phyloP scores from a whole-genome alignment of 768 basidiomycete genomes.

The Lyophyllum shimeji region DNA sequence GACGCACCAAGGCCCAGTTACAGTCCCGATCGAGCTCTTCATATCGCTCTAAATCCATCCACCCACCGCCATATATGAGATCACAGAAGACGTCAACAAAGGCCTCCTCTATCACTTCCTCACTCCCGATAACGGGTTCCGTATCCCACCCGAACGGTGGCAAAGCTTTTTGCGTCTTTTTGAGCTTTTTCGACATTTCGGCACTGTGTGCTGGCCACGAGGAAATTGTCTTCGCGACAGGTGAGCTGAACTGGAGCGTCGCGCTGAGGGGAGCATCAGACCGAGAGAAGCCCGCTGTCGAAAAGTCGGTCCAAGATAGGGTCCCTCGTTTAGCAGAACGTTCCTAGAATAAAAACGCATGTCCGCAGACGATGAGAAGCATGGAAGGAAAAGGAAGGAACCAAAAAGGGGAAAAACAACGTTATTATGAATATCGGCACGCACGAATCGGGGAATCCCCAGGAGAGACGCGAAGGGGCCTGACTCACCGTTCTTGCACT shows the following conservation, averaged over 20 bases:
- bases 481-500: conserved; percentile 62
- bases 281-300: conserved; percentile 77
- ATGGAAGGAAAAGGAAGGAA: not conserved
- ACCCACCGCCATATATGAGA: conserved; percentile 78
- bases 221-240: conserved; percentile 47
- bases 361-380: too few relatives aligned
- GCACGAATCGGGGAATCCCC: not conserved
- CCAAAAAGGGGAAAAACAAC: not conserved
- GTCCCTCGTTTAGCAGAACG: conserved; percentile 76
- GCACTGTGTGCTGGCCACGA: conserved; percentile 75
- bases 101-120: conserved; percentile 86
- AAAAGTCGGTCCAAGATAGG: conserved; percentile 90
- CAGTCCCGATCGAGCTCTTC: conserved; percentile 84
- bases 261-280: conserved; percentile 72
- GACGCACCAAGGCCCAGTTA: conserved; percentile 87
- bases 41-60: conserved; percentile 73
- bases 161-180: conserved; percentile 78
- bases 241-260: conserved; percentile 77
- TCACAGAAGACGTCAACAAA: conserved; percentile 89
- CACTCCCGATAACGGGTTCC: conserved; percentile 71
- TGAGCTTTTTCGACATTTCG: conserved; percentile 74
- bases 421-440: not conserved
- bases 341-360: too few relatives aligned
- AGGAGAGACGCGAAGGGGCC: conserved; percentile 1
- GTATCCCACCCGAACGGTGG: conserved; percentile 95